Conservation (phyloP, 139 green algal species). For the Marvania coccoides region DNA sequence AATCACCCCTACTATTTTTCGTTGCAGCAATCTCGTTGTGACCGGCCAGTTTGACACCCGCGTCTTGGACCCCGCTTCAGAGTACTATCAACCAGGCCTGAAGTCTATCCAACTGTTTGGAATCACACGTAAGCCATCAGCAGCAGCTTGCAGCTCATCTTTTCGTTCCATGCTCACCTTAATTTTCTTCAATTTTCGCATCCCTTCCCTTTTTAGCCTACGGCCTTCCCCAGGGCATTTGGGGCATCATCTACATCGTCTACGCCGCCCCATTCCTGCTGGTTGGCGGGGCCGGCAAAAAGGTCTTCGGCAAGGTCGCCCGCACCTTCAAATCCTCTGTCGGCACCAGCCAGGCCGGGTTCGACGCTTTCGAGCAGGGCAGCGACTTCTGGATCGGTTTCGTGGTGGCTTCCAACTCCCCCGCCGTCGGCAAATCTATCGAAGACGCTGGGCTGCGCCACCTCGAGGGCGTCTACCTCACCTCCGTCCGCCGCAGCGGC, state of each 20-base stretch:
- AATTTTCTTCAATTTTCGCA: no score
- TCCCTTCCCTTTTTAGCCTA: no score
- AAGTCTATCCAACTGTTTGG: slow-evolving; percentile 22
- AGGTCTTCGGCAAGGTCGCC: slow-evolving; percentile 7
- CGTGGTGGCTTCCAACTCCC: slow-evolving; percentile 31
- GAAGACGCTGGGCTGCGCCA: slow-evolving; percentile 19
- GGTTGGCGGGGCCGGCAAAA: slow-evolving; percentile 12
- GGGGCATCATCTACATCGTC: slow-evolving; percentile 36
- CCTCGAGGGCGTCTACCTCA: slow-evolving; percentile 25
- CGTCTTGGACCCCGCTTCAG: slow-evolving; percentile 15
- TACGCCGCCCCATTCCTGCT: slow-evolving; percentile 21
- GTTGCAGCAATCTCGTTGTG: slow-evolving; percentile 65
- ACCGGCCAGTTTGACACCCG: slow-evolving; percentile 25
- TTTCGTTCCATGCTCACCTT: no score
- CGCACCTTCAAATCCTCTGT: background rate
- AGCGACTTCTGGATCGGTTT: slow-evolving; percentile 29
- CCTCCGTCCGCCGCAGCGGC: slow-evolving; percentile 12
- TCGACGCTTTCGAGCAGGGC: background rate
- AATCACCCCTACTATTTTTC: no score
- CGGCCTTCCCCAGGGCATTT: slow-evolving; percentile 21
- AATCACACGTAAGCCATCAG: no score
- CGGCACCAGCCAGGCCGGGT: background rate
- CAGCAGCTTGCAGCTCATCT: no score
- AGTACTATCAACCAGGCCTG: slow-evolving; percentile 25
- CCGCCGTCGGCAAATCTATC: slow-evolving; percentile 26